Percentiles rank a stretch among this genome's conserved stretches.
Conservation (phyloP, 2,329 filamentous ascomycete genomes). For the Davidsoniella eucalypti region DNA sequence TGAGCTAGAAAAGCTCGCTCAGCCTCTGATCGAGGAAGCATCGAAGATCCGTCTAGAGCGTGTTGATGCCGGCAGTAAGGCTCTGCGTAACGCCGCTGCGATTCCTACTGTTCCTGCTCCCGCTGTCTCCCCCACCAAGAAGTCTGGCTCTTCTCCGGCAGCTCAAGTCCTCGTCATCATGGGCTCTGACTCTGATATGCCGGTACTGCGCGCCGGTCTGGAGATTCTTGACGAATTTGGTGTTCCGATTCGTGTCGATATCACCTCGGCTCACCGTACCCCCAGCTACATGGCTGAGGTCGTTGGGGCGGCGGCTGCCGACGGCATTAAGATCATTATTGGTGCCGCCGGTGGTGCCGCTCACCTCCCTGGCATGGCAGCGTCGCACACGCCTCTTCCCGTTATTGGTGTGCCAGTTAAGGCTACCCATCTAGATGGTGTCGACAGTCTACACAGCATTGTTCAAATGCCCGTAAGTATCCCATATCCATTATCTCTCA, state of each 20-base stretch:
- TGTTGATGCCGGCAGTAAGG: constrained; percentile 24
- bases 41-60: constrained; percentile 42
- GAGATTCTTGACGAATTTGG: constrained; percentile 50
- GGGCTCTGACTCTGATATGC: constrained; percentile 67
- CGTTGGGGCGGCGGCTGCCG: constrained; percentile 42
- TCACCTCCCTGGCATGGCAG: constrained; percentile 58
- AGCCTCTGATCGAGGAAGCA: constrained; percentile 51
- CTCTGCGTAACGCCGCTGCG: constrained; percentile 21
- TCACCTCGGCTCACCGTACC: constrained; percentile 68
- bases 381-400: constrained; percentile 52
- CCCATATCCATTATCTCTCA: constrained; percentile 25
- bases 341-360: constrained; percentile 62
- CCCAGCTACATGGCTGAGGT: constrained; percentile 53
- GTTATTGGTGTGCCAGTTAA: constrained; percentile 67
- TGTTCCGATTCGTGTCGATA: constrained; percentile 57
- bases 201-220: constrained; percentile 47
- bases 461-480: constrained; percentile 21
- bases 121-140: constrained; percentile 2
- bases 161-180: constrained; percentile 55
- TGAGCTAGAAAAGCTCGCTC: constrained; percentile 41
- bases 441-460: constrained; percentile 4
- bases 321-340: constrained; percentile 58
- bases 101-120: constrained; percentile 5
- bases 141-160: constrained; percentile 5
- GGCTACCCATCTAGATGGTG: constrained; percentile 34